Evolutionary conservation across 345 rosid species (phyloP).

Genomic region (sweet orange (Citrus sinensis)): DVS_A1.0 CM039163.1:26374501-26375000

Average conservation of each 20-base stretch:
- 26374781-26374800: neutral
- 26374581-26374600: neutral
- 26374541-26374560: no score
- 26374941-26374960: neutral
- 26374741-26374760: neutral
- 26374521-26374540: no score
- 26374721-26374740: neutral
- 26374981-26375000: neutral
- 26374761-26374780: neutral
- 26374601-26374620: no score
- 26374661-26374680: neutral
- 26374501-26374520: no score
- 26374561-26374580: neutral
- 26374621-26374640: neutral
- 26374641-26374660: neutral
- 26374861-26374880: neutral
- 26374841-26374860: no score
- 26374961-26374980: neutral
- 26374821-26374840: no score
- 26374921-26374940: neutral
- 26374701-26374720: no score
- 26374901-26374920: neutral
- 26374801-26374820: no score
- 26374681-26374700: neutral
- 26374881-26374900: neutral